Percentiles rank a stretch among this genome's conserved stretches.
phyloP scores from a whole-genome alignment of 495 filamentous ascomycete genomes.

The Penicillium ochrochloron region DNA sequence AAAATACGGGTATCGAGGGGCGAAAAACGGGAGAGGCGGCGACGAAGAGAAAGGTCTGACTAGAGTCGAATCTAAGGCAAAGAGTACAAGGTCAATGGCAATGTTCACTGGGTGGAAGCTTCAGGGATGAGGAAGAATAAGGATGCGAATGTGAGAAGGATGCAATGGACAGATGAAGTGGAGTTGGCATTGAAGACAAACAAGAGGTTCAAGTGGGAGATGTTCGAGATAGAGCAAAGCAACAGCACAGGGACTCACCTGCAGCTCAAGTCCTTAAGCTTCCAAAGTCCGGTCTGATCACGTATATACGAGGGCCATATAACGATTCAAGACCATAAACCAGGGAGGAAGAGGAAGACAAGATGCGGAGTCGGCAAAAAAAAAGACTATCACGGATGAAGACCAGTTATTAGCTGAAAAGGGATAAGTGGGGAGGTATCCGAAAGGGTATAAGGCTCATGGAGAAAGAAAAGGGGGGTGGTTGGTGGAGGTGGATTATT shows the following conservation, averaged over 20 bases:
- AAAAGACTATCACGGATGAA: slow-evolving; percentile 26
- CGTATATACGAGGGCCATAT: slow-evolving; percentile 32
- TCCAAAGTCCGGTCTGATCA: slow-evolving; percentile 20
- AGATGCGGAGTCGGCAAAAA: slow-evolving; percentile 22
- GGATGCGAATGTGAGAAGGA: slow-evolving; percentile 16
- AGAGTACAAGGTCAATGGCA: slow-evolving; percentile 38
- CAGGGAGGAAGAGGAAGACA: slow-evolving; percentile 27
- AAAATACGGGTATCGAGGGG: background rate
- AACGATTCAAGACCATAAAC: slow-evolving; percentile 18
- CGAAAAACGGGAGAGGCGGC: slow-evolving; percentile 15
- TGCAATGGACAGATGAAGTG: background rate
- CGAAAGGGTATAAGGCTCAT: slow-evolving; percentile 28
- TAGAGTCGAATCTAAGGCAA: slow-evolving; percentile 35
- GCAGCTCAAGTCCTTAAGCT: slow-evolving; percentile 24
- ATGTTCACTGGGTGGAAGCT: slow-evolving; percentile 35
- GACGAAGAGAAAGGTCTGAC: slow-evolving; percentile 24
- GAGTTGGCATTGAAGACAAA: background rate
- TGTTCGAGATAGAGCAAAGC: background rate
- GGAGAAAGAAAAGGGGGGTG: slow-evolving; percentile 36
- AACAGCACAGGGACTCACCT: slow-evolving; percentile 29
- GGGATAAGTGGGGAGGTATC: slow-evolving; percentile 28
- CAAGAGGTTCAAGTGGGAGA: background rate
- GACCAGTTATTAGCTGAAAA: slow-evolving; percentile 35
- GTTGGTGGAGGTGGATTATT: slow-evolving; percentile 15
- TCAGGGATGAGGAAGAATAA: background rate